Base-by-base conservation (phyloP, 371 early-diverging fungal genomes). In the Mortierella sp. region DNA sequence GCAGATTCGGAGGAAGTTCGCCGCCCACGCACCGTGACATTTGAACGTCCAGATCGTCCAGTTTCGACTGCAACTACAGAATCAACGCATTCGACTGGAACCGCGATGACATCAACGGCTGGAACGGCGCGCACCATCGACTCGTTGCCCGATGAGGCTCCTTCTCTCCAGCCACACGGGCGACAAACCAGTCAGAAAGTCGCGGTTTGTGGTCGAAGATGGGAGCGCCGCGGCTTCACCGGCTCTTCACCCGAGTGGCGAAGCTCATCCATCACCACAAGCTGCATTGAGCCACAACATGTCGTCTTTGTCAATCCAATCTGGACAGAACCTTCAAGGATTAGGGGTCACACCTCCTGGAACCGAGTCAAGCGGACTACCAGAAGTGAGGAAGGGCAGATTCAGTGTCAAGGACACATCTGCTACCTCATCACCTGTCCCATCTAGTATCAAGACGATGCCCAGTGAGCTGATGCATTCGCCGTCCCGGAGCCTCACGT, bases 121-220 rank as follows among this genome's bases (percentile, higher is more conserved):
- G 84, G 81, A 14, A 63, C 44, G 44, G 57, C 68, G 21, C 68
- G 76, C 47, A 58, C 54, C 9, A 48, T 38, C 24, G 78, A 80
- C 54, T 19, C 57, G 16, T 71, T 80, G 71, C 55, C 52, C 2
- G 82, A 79, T 21, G 82, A 84, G 13, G 58, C 70, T 7, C 26
- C 34, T 26, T 70, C 70, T 55, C 28, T 68, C 79, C 10, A 72
- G 48, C 26, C 80, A 70, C 6, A 71, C 70, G 24, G 74, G 77
- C 26, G 83, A 83, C 38, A 80, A 81, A 57, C 82, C 88, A 6
- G 57, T 75, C 11, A 84, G 73, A 31, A 91, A 91, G 73, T 93
- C 92, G 26, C 84, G 92, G 26, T 93, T 93, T 87, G 91, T 93
- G 9, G 88, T 93, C 57, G 90, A 90, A 74, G 92, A 92, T 50